Percentiles rank a stretch among this genome's conserved stretches.
These are phyloP conservation scores for Metarhizium anisopliae DNA, from an alignment of 2,329 filamentous ascomycete species.

Conservation along the genomic window DNA sequence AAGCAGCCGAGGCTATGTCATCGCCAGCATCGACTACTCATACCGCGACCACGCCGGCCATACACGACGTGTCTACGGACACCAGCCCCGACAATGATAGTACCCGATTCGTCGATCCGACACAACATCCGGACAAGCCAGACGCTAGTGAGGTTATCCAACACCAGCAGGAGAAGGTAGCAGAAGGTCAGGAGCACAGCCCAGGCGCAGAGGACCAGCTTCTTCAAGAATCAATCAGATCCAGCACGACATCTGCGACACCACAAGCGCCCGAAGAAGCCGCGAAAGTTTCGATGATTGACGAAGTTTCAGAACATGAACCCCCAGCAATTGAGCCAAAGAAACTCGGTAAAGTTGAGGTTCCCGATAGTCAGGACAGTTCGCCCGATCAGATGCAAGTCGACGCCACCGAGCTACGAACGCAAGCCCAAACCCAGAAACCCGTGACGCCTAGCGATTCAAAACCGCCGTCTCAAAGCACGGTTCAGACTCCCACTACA, in stretches of 20 bases:
- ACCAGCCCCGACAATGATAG: slow-evolving; percentile 66
- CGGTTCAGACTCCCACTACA: slow-evolving; percentile 9
- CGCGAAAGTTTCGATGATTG: not conserved
- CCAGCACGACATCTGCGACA: slow-evolving; percentile 14
- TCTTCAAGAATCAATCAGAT: slow-evolving; percentile 32
- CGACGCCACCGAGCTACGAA: slow-evolving; percentile 18
- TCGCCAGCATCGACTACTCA: slow-evolving; percentile 60
- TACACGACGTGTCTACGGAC: slow-evolving; percentile 59
- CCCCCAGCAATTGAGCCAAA: not conserved
- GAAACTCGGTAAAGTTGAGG: slow-evolving; percentile 11
- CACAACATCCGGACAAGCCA: slow-evolving; percentile 31
- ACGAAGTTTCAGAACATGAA: not conserved
- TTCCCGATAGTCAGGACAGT: slow-evolving; percentile 27
- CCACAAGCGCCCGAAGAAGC: slow-evolving; percentile 5
- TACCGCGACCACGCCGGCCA: slow-evolving; percentile 63
- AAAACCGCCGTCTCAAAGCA: slow-evolving; percentile 1
- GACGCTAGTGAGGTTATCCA: slow-evolving; percentile 17
- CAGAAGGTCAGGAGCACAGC: slow-evolving; percentile 1
- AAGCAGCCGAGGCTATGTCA: slow-evolving; percentile 36
- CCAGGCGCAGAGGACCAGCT: slow-evolving; percentile 34
- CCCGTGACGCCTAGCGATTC: not conserved
- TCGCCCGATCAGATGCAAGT: slow-evolving; percentile 25
- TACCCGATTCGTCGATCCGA: slow-evolving; percentile 43
- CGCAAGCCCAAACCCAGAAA: slow-evolving; percentile 9
- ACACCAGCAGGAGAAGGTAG: not conserved